Percentiles rank a stretch among this genome's conserved stretches.
Conservation (phyloP, 169 alveolate genomes). For the Cryptosporidium ryanae region DNA sequence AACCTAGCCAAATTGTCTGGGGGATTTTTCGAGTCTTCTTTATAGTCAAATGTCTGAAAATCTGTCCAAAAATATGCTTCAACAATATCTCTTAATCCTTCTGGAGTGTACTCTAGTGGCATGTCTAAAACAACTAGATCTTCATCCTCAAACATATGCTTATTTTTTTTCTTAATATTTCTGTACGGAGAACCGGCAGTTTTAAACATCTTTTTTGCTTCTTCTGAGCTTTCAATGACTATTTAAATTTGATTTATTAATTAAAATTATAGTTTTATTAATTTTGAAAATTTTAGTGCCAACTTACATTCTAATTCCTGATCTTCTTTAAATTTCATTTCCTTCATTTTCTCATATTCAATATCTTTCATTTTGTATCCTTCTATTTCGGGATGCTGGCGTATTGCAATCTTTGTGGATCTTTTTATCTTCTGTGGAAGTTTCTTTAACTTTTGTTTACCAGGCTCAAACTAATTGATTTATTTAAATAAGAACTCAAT, state of each 20-base stretch:
- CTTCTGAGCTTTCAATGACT: conserved; percentile 65
- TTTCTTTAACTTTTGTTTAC: conserved; percentile 28
- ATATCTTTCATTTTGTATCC: conserved; percentile 15
- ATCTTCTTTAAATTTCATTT: conserved; percentile 4
- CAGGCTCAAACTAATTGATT: conserved; percentile 30
- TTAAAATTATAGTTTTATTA: background rate
- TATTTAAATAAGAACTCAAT: background rate
- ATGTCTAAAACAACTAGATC: conserved; percentile 35
- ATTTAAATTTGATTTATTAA: background rate
- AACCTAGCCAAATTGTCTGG: conserved; percentile 1
- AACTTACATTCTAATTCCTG: conserved; percentile 71
- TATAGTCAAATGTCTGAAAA: conserved; percentile 23
- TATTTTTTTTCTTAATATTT: conserved; percentile 12
- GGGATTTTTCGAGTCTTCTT: conserved; percentile 40
- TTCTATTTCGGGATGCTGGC: conserved; percentile 42
- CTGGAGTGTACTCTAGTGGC: conserved; percentile 66
- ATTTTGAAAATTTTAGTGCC: background rate
- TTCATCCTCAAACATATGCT: conserved; percentile 43
- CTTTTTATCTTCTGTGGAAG: background rate
- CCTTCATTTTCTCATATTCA: conserved; percentile 16
- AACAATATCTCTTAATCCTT: conserved; percentile 60
- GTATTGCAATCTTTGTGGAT: conserved; percentile 32
- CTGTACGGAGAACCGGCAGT: conserved; percentile 65
- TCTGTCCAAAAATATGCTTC: conserved; percentile 69
- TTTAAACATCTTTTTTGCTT: conserved; percentile 36